Conservation (phyloP, 2,329 filamentous ascomycete species). For the Aspergillus sp. region DNA sequence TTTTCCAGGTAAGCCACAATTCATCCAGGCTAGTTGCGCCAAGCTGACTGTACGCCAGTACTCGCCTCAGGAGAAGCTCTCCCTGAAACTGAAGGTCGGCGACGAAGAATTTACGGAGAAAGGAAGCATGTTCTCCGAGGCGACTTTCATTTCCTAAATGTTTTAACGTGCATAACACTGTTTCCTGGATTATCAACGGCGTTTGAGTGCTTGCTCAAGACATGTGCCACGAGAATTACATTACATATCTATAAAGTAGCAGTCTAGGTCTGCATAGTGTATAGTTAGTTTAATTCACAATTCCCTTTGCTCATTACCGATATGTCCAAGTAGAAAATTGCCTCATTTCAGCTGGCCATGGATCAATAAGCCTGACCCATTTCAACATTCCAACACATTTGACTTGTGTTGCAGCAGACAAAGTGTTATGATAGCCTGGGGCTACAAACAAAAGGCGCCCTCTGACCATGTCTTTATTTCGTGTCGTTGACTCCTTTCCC, state of each 20-base stretch:
- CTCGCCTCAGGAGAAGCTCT: conserved; percentile 63
- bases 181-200: conserved; percentile 25
- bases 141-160: conserved; percentile 83
- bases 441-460: no score
- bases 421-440: no score
- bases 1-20: conserved; percentile 75
- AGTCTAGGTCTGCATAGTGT: conserved; percentile 18
- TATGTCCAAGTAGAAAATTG: not conserved
- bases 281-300: conserved; percentile 1
- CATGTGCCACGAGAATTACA: conserved; percentile 25
- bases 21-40: not conserved
- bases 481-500: not conserved
- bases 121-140: conserved; percentile 79
- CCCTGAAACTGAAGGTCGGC: conserved; percentile 80
- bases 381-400: no score
- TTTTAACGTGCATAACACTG: conserved; percentile 29
- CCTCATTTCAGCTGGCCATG: no score
- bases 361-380: no score
- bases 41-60: conserved; percentile 57
- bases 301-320: conserved; percentile 18
- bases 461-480: not conserved
- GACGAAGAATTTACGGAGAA: conserved; percentile 76
- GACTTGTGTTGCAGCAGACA: no score
- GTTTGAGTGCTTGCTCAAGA: conserved; percentile 31
- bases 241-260: conserved; percentile 13